Evolutionary conservation across 2,329 filamentous ascomycete genomes (phyloP), one percentile per base, ranked within the genome.

Genomic region (Penicillium griseofulvum): DNA sequence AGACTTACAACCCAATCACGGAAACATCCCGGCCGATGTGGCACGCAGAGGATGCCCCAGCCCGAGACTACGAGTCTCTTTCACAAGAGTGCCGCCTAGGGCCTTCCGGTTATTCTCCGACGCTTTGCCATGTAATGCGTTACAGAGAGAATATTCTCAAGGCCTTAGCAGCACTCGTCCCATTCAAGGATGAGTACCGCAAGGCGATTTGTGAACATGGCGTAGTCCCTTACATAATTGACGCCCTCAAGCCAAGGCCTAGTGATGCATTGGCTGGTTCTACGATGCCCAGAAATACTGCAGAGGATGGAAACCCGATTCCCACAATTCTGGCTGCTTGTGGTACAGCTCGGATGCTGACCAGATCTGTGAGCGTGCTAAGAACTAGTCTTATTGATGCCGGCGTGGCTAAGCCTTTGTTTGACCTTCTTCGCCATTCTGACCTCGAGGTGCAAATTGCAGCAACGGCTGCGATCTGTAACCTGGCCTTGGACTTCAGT

Each of bases 311-410:
- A 2, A 97, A 97, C 65, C 87, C 91, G 1, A 80, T 85, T 8
- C 77, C 84, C 4, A 92, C 96, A 22, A 80, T 97, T 22, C 81
- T 95, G 52, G 91, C 92, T 19, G 93, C 91, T 1, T 97, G 92
- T 68, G 87, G 90, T 67, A 86, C 89, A 26, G 83, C 91, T 28
- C 83, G 90, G 59, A 89, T 91, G 70, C 79, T 97, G 45, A 90
- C 91, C 2, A 85, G 94, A 39, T 96, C 91, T 1, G 87, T 96
- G 22, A 89, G 85, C 69, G 87, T 93, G 41, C 76, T 97, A 17
- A 81, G 94, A 47, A 97, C 94, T 3, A 89, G 88, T 48, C 77
- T 99, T 44, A 90, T 96, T 55, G 94, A 99, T 72, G 86, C 90
- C 56, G 88, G 87, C 6, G 87, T 96, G 48, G 87, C 89, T 2